phyloP scores from a whole-genome alignment of 2,329 filamentous ascomycete genomes.

The Aspergillus sp. region DNA sequence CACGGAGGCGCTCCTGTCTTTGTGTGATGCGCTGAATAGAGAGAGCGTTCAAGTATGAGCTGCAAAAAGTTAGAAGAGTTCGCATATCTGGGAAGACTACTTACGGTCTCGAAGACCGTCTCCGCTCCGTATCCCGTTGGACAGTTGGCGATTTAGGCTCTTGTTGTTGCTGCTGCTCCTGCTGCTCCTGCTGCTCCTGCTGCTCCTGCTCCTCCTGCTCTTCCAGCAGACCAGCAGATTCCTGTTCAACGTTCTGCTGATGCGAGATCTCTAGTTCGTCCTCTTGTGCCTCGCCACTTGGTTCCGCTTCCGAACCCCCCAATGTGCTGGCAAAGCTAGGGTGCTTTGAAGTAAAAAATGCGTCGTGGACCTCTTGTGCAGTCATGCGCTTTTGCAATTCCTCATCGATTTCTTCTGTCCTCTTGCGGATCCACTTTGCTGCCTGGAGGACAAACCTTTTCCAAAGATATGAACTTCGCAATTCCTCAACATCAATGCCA shows the following conservation, averaged over 20 bases:
- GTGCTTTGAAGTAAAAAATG: conserved; percentile 21
- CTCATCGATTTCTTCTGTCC: conserved; percentile 46
- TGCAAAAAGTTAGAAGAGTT: not conserved
- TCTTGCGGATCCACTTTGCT: conserved; percentile 48
- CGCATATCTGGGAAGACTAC: not conserved
- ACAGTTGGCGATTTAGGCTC: not conserved
- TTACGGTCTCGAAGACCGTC: conserved; percentile 19
- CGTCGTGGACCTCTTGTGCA: conserved; percentile 30
- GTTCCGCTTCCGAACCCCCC: not conserved
- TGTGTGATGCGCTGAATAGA: conserved; percentile 16
- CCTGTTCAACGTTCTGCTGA: not conserved
- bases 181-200: not conserved
- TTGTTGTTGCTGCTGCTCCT: not conserved
- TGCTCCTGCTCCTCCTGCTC: not conserved
- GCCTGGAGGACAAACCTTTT: conserved; percentile 45
- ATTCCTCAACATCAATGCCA: conserved; percentile 40
- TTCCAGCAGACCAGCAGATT: not conserved
- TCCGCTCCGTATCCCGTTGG: conserved; percentile 5
- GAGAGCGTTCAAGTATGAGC: conserved; percentile 13
- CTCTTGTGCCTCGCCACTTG: not conserved
- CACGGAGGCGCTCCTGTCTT: conserved; percentile 9
- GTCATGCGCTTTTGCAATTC: conserved; percentile 46
- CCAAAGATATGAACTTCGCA: conserved; percentile 53
- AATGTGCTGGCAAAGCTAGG: conserved; percentile 23
- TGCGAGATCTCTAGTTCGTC: not conserved